A percentile compares a stretch with the other conserved stretches of the same genome.
Conservation (phyloP, 345 rosid genomes). For the Trapa incisa region DNA sequence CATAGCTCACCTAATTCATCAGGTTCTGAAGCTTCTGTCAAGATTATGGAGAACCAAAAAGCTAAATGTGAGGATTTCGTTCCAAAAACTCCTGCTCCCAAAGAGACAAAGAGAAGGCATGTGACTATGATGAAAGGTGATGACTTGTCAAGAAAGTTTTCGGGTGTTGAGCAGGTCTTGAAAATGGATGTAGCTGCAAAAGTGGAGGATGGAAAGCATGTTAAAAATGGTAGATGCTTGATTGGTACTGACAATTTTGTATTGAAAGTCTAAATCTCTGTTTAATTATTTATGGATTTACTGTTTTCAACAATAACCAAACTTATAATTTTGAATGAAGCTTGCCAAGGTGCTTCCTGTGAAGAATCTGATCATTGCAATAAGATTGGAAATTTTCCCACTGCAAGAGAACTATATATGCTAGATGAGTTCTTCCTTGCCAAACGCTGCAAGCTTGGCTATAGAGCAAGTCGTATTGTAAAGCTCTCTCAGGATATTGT, state of each 20-base stretch:
- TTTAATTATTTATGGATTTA: background rate
- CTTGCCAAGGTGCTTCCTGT: constrained; percentile 1
- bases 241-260: background rate
- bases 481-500: constrained; percentile 35
- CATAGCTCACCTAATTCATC: constrained; percentile 6
- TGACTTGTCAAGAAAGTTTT: constrained; percentile 10
- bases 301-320: background rate
- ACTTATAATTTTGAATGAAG: constrained; percentile 1
- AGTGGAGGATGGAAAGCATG: background rate
- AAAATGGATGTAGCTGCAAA: background rate
- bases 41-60: background rate
- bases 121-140: constrained; percentile 7
- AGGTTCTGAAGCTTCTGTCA: constrained; percentile 5
- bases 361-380: constrained; percentile 5
- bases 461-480: constrained; percentile 33
- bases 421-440: constrained; percentile 34
- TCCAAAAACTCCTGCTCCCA: constrained; percentile 19
- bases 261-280: background rate
- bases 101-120: constrained; percentile 18
- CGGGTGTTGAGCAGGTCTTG: background rate
- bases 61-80: constrained; percentile 3
- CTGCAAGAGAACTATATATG: constrained; percentile 31
- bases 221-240: background rate
- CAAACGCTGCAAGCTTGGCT: constrained; percentile 35
- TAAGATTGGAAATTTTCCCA: constrained; percentile 29